Evolutionary conservation across 345 rosid genomes (phyloP).

Genomic region (Durio zibethinus): DNA sequence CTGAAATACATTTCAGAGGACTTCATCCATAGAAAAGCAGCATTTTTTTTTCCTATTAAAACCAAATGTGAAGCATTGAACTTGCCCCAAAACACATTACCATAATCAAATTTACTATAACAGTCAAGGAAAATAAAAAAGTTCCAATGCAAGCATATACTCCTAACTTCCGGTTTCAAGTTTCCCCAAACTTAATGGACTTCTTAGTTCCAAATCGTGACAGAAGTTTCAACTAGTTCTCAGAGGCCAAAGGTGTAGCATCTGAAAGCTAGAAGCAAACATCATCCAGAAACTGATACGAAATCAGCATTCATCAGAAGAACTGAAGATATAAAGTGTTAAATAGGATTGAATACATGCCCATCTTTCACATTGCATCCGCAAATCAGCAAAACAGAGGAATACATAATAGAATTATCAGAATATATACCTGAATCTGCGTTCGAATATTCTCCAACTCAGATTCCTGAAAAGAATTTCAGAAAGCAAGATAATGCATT

Average conservation of each 20-base stretch:
- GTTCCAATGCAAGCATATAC: background rate
- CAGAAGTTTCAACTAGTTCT: background rate
- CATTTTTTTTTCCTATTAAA: background rate
- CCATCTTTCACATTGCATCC: background rate
- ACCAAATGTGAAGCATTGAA: background rate
- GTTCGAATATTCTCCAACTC: constrained; percentile 79
- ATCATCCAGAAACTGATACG: background rate
- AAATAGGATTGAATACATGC: background rate
- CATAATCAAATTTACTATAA: background rate
- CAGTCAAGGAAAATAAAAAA: background rate
- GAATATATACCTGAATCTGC: constrained; percentile 63
- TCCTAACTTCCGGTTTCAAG: background rate
- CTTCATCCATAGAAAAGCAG: background rate
- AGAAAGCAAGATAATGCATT: constrained; percentile 3
- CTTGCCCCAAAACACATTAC: background rate
- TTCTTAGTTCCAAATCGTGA: background rate
- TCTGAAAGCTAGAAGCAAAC: background rate
- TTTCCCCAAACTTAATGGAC: background rate
- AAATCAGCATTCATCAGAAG: background rate
- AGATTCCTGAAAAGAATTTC: constrained; percentile 56
- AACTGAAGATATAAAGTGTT: background rate
- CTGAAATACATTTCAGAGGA: background rate
- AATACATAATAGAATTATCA: background rate
- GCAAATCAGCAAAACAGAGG: background rate
- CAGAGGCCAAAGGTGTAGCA: background rate